Conservation (phyloP, 305 asterid genomes). For the Rubia tinctorum region DNA sequence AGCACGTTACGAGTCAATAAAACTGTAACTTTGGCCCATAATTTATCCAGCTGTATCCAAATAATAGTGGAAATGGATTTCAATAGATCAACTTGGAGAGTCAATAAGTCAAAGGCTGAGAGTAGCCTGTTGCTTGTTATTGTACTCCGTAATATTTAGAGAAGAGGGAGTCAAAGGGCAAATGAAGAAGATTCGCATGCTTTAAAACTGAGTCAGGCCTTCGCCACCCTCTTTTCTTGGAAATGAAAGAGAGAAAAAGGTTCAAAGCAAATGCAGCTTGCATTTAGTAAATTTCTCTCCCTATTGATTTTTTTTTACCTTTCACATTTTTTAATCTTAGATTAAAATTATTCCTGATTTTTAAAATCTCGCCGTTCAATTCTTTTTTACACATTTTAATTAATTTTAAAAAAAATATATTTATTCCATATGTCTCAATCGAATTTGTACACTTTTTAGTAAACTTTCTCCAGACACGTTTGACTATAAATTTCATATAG, state of each 20-base stretch:
- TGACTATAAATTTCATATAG: too few species aligned
- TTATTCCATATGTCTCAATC: too few species aligned
- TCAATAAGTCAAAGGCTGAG: constrained; percentile 6
- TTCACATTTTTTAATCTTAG: too few species aligned
- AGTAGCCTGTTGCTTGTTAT: background rate
- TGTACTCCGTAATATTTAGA: background rate
- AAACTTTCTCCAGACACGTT: too few species aligned
- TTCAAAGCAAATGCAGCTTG: background rate
- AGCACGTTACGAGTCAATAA: too few species aligned
- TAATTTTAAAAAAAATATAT: too few species aligned
- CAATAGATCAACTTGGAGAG: background rate
- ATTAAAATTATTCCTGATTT: too few species aligned
- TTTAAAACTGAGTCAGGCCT: constrained; percentile 17
- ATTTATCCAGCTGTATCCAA: constrained; percentile 1
- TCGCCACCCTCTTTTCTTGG: constrained; percentile 34
- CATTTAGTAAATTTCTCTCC: background rate
- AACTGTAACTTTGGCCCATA: background rate
- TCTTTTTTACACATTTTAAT: too few species aligned
- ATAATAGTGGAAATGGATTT: background rate
- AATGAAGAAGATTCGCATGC: constrained; percentile 19
- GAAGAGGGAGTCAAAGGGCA: background rate
- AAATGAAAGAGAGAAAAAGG: constrained; percentile 31
- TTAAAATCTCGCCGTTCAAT: too few species aligned
- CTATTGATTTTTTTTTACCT: too few species aligned
- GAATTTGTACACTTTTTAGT: too few species aligned